Evolutionary conservation across 768 basidiomycete genomes (phyloP).

Genomic region (Filobasidium wieringae): DNA sequence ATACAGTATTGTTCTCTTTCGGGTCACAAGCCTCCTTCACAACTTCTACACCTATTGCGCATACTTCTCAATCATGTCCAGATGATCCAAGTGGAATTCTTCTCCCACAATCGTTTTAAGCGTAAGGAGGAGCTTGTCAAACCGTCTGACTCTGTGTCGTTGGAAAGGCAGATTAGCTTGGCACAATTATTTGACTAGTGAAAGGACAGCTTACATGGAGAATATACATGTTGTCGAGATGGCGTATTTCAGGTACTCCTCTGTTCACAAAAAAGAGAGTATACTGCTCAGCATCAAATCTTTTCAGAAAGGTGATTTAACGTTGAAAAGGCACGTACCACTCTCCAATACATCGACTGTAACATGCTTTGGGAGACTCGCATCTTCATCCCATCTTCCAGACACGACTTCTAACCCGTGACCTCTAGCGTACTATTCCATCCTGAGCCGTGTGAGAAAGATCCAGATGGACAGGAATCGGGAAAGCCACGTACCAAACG

Average conservation of each 20-base stretch:
- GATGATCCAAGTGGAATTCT: slow-evolving; percentile 42
- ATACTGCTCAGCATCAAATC: not conserved
- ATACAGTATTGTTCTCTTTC: not conserved
- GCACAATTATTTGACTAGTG: too few relatives aligned
- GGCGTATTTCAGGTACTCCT: slow-evolving; percentile 60
- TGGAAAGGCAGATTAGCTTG: slow-evolving; percentile 49
- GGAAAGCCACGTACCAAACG: slow-evolving; percentile 22
- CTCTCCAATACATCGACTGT: slow-evolving; percentile 8
- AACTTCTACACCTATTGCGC: not conserved
- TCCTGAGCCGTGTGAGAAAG: slow-evolving; percentile 48
- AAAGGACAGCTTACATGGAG: slow-evolving; percentile 13
- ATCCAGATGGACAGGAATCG: slow-evolving; percentile 12
- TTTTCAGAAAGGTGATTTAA: slow-evolving; percentile 45
- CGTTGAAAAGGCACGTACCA: not conserved
- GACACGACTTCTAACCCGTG: slow-evolving; percentile 4
- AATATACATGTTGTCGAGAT: slow-evolving; percentile 16
- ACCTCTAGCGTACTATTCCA: slow-evolving; percentile 34
- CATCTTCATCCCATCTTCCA: slow-evolving; percentile 2
- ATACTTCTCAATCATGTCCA: slow-evolving; percentile 3
- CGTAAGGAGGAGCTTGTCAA: slow-evolving; percentile 68
- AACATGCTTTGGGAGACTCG: not conserved
- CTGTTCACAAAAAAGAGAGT: slow-evolving; percentile 37
- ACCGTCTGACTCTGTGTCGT: slow-evolving; percentile 54
- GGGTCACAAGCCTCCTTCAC: not conserved
- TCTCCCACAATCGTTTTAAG: slow-evolving; percentile 78